phyloP scores from a whole-genome alignment of 805 yeast genomes.

The Saccharomycopsis selenospora region DNA sequence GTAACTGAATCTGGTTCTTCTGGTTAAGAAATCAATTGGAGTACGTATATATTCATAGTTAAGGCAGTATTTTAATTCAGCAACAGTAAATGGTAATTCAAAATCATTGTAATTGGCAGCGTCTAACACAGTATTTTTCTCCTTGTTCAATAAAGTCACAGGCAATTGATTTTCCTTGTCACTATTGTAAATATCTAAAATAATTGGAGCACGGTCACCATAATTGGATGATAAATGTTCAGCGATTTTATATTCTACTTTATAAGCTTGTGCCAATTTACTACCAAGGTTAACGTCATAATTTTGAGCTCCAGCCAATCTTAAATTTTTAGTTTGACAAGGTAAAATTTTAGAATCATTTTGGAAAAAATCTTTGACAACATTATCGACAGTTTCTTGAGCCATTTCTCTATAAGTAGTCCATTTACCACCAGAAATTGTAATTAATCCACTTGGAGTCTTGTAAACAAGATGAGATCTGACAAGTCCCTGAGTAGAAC shows the following conservation, averaged over 20 bases:
- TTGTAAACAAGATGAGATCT: constrained; percentile 78
- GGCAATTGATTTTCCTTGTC: constrained; percentile 55
- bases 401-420: constrained; percentile 98
- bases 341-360: constrained; percentile 34
- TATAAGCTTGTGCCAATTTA: constrained; percentile 71
- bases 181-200: constrained; percentile 46
- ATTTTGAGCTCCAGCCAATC: constrained; percentile 74
- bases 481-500: constrained; percentile 78
- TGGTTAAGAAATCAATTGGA: constrained; percentile 82
- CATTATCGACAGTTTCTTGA: constrained; percentile 78
- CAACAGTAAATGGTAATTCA: constrained; percentile 83
- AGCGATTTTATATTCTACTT: constrained; percentile 67
- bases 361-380: constrained; percentile 40
- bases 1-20: constrained; percentile 91
- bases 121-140: constrained; percentile 23
- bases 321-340: constrained; percentile 36
- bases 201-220: constrained; percentile 81
- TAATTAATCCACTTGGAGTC: constrained; percentile 68
- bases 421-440: constrained; percentile 97
- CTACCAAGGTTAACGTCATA: constrained; percentile 70
- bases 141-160: constrained; percentile 48
- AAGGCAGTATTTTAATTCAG: constrained; percentile 78
- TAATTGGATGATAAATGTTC: constrained; percentile 78
- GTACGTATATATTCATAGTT: constrained; percentile 80
- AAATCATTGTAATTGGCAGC: constrained; percentile 41